Evolutionary conservation across 2,329 filamentous ascomycete species (phyloP).

Genomic region (Fusarium sp.): DNA sequence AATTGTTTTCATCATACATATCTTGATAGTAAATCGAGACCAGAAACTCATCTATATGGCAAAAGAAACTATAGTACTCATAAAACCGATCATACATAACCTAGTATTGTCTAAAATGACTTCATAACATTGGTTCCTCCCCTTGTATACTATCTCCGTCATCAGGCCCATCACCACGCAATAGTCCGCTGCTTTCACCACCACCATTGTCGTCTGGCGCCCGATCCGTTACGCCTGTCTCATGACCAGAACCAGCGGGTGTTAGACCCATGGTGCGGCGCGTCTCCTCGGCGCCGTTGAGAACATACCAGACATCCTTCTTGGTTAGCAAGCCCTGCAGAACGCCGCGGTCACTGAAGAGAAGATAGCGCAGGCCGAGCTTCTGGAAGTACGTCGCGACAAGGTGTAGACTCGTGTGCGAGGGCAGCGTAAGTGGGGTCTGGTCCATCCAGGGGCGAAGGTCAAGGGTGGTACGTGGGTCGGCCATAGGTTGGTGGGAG

Average conservation of each 20-base stretch:
- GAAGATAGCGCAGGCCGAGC: conserved; percentile 88
- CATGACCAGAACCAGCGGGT: conserved; percentile 40
- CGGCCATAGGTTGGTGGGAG: conserved; percentile 84
- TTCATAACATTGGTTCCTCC: conserved; percentile 47
- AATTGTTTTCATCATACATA: not conserved
- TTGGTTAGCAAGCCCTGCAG: conserved; percentile 92
- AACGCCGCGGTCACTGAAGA: conserved; percentile 86
- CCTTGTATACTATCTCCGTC: conserved; percentile 51
- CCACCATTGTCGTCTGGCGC: conserved; percentile 52
- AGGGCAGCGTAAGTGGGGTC: conserved; percentile 91
- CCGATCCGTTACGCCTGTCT: conserved; percentile 54
- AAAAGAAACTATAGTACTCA: conserved; percentile 10
- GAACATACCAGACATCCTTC: conserved; percentile 96
- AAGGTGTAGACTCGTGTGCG: conserved; percentile 82
- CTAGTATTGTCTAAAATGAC: conserved; percentile 5
- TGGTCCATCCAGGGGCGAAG: conserved; percentile 99
- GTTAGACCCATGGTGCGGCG: conserved; percentile 58
- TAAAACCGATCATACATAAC: conserved; percentile 20
- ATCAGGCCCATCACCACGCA: conserved; percentile 57
- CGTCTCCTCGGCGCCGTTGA: conserved; percentile 82
- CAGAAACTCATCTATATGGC: conserved; percentile 12
- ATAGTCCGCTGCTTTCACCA: conserved; percentile 61
- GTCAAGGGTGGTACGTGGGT: conserved; percentile 84
- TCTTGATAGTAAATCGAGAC: not conserved
- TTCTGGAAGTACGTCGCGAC: conserved; percentile 95